phyloP scores from a whole-genome alignment of 163 green algal species.

The Chlamydomonas reinhardtii region DNA sequence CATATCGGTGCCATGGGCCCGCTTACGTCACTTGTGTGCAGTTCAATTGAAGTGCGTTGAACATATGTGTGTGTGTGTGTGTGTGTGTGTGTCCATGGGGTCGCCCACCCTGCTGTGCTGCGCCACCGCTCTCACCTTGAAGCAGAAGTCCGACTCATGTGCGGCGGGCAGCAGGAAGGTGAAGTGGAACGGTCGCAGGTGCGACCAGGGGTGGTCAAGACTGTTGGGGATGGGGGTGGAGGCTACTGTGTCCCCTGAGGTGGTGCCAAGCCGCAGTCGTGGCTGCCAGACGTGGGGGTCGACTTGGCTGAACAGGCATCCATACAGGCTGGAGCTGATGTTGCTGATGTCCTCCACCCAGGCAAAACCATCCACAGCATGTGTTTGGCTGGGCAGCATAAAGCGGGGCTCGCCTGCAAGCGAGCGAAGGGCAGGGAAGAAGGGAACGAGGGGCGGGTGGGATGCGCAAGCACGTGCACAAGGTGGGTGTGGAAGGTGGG shows the following conservation, averaged over 20 bases:
- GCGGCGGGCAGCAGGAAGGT: background rate
- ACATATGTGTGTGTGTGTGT: no score
- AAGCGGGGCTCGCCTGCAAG: background rate
- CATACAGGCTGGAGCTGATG: background rate
- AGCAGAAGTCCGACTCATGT: background rate
- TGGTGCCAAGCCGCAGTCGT: background rate
- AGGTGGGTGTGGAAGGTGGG: background rate
- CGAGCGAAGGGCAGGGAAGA: no score
- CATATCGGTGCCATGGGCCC: no score
- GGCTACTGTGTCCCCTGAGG: background rate
- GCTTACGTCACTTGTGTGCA: no score
- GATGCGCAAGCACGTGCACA: no score
- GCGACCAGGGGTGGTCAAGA: background rate
- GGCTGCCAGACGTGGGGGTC: background rate
- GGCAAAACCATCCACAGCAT: slow-evolving; percentile 6
- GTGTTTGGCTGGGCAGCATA: slow-evolving; percentile 1
- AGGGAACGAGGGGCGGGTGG: no score
- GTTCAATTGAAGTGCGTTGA: no score
- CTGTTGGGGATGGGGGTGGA: background rate
- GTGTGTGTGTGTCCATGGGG: no score
- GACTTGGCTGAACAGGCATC: background rate
- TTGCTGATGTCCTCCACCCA: slow-evolving; percentile 10
- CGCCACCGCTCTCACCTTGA: background rate
- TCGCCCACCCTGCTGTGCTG: no score
- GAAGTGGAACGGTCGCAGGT: slow-evolving; percentile 13